These are phyloP conservation scores for Aaosphaeria pasadenensis DNA, from an alignment of 2,329 filamentous ascomycete genomes.

Conservation along the genomic window DNA sequence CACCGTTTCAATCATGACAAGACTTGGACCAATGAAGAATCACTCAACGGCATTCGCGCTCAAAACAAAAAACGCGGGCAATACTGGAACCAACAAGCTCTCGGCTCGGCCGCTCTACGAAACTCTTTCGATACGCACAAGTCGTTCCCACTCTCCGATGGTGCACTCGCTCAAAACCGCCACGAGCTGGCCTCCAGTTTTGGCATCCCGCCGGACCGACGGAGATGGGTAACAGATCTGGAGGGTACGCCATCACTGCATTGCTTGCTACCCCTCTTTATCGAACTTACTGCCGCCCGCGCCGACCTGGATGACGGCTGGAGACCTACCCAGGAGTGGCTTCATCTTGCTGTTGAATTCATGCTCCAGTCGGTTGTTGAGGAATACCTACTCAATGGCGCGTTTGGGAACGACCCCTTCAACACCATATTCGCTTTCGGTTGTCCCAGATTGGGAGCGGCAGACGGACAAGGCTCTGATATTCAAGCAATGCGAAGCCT, in stretches of 20 bases:
- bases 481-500: slow-evolving; percentile 31
- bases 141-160: slow-evolving; percentile 24
- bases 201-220: slow-evolving; percentile 19
- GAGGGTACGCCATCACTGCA: slow-evolving; percentile 37
- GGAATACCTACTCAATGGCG: slow-evolving; percentile 43
- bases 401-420: slow-evolving; percentile 34
- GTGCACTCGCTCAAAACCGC: slow-evolving; percentile 26
- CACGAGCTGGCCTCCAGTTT: slow-evolving; percentile 21
- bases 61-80: slow-evolving; percentile 33
- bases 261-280: slow-evolving; percentile 48
- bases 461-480: slow-evolving; percentile 20
- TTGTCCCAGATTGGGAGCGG: slow-evolving; percentile 22
- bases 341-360: slow-evolving; percentile 45
- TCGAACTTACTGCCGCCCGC: slow-evolving; percentile 49
- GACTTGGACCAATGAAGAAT: slow-evolving; percentile 36
- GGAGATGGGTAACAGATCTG: slow-evolving; percentile 26
- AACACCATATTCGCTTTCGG: slow-evolving; percentile 48
- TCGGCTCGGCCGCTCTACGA: slow-evolving; percentile 17
- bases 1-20: slow-evolving; percentile 38
- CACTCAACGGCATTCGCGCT: slow-evolving; percentile 34
- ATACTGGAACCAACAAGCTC: slow-evolving; percentile 18
- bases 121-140: slow-evolving; percentile 21
- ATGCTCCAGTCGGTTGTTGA: slow-evolving; percentile 52
- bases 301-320: slow-evolving; percentile 26
- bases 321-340: slow-evolving; percentile 39